Conservation (phyloP, 2,329 filamentous ascomycete genomes). For the Microsporum ferrugineum region DNA sequence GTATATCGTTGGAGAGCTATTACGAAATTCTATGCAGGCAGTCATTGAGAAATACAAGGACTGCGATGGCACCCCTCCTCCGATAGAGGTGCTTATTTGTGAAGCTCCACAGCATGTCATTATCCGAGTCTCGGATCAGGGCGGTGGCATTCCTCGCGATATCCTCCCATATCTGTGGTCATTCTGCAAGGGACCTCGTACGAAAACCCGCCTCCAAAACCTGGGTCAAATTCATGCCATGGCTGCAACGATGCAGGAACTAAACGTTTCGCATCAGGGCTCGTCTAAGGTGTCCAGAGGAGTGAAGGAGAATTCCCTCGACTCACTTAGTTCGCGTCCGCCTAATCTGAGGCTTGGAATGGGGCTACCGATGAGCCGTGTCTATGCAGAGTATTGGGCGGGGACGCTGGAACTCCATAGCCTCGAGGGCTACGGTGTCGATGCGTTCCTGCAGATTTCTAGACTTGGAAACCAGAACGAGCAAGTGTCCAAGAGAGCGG, state of each 20-base stretch:
- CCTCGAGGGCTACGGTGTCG: constrained; percentile 87
- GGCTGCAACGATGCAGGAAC: constrained; percentile 85
- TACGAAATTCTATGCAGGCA: constrained; percentile 90
- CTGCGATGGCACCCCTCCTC: constrained; percentile 47
- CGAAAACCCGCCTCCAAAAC: constrained; percentile 67
- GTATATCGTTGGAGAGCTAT: constrained; percentile 90
- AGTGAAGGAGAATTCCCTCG: constrained; percentile 55
- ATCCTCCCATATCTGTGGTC: constrained; percentile 88
- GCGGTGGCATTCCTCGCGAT: constrained; percentile 77
- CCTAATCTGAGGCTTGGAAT: constrained; percentile 84
- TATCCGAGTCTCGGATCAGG: constrained; percentile 88
- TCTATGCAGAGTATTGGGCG: constrained; percentile 98
- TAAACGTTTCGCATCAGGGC: constrained; percentile 39
- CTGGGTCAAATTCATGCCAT: constrained; percentile 77
- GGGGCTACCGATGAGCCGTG: constrained; percentile 81
- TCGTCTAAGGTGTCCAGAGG: constrained; percentile 9
- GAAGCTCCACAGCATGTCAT: constrained; percentile 92
- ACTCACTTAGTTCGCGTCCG: constrained; percentile 67
- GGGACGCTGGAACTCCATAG: constrained; percentile 84
- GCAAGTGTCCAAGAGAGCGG: constrained; percentile 66
- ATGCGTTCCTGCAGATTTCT: constrained; percentile 91
- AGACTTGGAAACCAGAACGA: constrained; percentile 98
- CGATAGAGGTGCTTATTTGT: constrained; percentile 89
- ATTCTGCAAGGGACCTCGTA: constrained; percentile 84
- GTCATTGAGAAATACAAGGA: constrained; percentile 62